Percentiles rank a stretch among this genome's conserved stretches.
Conservation (phyloP, 2,329 filamentous ascomycete genomes). For the Aspergillus sp. region DNA sequence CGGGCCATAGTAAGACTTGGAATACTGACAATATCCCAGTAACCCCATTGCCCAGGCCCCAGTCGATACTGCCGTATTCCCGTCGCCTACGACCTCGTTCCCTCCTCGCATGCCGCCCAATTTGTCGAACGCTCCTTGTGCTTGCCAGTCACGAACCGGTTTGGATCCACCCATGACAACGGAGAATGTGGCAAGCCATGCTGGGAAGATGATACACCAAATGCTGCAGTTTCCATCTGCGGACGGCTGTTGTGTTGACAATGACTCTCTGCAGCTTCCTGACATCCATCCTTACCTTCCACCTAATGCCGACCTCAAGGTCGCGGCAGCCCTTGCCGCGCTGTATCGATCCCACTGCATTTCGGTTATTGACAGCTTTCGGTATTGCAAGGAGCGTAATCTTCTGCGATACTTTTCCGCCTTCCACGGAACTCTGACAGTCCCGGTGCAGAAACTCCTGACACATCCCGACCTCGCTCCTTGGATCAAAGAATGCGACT, state of each 20-base stretch:
- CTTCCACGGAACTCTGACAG: slow-evolving; percentile 92
- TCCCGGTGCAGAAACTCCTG: slow-evolving; percentile 90
- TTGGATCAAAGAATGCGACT: slow-evolving; percentile 95
- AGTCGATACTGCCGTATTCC: slow-evolving; percentile 32
- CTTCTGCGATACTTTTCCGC: slow-evolving; percentile 93
- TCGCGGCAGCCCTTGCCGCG: slow-evolving; percentile 74
- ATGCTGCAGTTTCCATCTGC: slow-evolving; percentile 32
- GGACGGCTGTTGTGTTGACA: slow-evolving; percentile 43
- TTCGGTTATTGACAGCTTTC: slow-evolving; percentile 87
- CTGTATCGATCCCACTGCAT: slow-evolving; percentile 93
- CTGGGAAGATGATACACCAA: slow-evolving; percentile 32
- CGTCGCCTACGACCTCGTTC: slow-evolving; percentile 33
- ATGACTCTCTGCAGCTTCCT: slow-evolving; percentile 71
- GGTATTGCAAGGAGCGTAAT: slow-evolving; percentile 92
- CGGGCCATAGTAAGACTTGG: too few species aligned
- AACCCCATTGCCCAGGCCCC: slow-evolving; percentile 21
- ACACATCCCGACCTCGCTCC: slow-evolving; percentile 69
- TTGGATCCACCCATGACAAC: slow-evolving; percentile 24
- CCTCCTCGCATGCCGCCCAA: slow-evolving; percentile 23
- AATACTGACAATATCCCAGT: neutral
- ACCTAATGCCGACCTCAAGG: slow-evolving; percentile 71
- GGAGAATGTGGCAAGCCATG: slow-evolving; percentile 30
- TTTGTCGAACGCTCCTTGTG: slow-evolving; percentile 16
- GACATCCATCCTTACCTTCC: slow-evolving; percentile 76
- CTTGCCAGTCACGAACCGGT: slow-evolving; percentile 21